Evolutionary conservation across 2,329 filamentous ascomycete species (phyloP), one percentile per base, ranked within the genome.

Genomic region (Xylaria sp.): DNA sequence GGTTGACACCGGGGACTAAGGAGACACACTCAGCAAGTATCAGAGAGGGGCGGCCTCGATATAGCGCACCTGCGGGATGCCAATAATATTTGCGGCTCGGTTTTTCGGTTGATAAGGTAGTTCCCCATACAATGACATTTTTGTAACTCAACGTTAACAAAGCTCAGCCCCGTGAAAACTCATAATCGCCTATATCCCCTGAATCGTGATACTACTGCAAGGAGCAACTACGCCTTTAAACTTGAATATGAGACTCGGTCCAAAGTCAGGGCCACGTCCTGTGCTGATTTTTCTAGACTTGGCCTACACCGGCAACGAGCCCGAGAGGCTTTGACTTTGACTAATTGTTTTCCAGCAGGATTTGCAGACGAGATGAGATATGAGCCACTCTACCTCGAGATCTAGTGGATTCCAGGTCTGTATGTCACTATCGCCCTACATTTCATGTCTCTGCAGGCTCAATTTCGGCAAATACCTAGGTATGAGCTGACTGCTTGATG

Each of bases 1-100:
- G 80, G 85, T 90, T 59, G 88, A 89, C 73, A 89, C 88, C 3
- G 86, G 87, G 1, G 87, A 89, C 74, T 89, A 78, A 85, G 73
- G n/a, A 46, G 43, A 39, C 13, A 23, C 25, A 20, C 23, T 59
- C 36, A 36, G 25, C 15, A 31, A 13, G 31, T 25, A 1, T 46
- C 15, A 41, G n/a, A 43, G 15, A 33, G 5, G 1, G 8, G 5
- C n/a, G 8, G 5, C n/a, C 39, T 54, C 1, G 4, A 8, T 36
- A 36, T 46, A 31, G 36, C 10, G 15, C 48, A 54, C 56, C 28
- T 20, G 2, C 31, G 48, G 49, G 51, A 54, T 25, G 28, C 52
- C 8, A 55, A 23, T 6, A 20, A n/a, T 57, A 18, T 31, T 51
- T 7, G 48, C 43, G 8, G 9, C 57, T 51, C 15, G 15, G 25